Percentiles rank a stretch among this genome's conserved stretches.
phyloP scores from a whole-genome alignment of 2,329 filamentous ascomycete genomes.

The Fusarium pseudoanthophilum region DNA sequence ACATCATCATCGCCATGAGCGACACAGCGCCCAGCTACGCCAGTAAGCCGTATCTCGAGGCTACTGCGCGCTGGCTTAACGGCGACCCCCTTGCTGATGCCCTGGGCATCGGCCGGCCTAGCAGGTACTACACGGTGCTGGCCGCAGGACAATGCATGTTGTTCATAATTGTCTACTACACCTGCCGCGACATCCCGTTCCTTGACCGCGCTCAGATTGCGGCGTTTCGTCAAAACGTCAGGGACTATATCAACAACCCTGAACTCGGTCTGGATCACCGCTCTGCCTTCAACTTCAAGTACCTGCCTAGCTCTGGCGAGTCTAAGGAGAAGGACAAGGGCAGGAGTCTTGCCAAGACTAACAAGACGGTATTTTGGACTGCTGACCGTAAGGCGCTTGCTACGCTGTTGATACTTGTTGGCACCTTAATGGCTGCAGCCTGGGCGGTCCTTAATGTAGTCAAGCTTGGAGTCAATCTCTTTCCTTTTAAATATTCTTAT shows the following conservation, averaged over 20 bases:
- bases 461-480: neutral
- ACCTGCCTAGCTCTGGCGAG: neutral
- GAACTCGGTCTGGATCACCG: neutral
- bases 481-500: neutral
- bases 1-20: neutral
- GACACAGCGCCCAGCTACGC: neutral
- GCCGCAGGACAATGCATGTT: accelerated
- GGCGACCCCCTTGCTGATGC: neutral
- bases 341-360: neutral
- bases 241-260: neutral
- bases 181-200: neutral
- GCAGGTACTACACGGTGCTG: neutral
- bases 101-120: neutral
- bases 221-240: neutral
- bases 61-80: neutral
- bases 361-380: neutral
- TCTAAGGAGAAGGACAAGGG: neutral
- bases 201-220: neutral
- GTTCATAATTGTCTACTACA: neutral
- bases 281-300: neutral
- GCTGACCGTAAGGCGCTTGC: neutral
- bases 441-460: accelerated
- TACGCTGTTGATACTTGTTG: neutral
- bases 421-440: accelerated
- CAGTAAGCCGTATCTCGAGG: neutral